These are phyloP conservation scores for Monascus ruber DNA, from an alignment of 2,329 filamentous ascomycete species.

Conservation along the genomic window DNA sequence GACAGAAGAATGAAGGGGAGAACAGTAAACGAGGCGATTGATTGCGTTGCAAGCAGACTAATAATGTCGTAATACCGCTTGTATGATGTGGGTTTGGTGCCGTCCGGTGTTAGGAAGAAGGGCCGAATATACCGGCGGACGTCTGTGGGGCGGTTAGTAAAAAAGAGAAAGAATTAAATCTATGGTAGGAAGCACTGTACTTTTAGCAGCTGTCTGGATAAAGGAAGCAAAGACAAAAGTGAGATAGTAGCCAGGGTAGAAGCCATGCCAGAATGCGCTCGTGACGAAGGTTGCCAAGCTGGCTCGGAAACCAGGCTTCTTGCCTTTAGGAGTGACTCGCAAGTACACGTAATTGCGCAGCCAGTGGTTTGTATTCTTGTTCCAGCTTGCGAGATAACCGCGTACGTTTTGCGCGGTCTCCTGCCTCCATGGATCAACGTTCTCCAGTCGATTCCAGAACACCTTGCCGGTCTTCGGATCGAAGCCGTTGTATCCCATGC, in stretches of 20 bases:
- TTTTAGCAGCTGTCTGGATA: conserved; percentile 86
- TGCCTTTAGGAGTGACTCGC: conserved; percentile 84
- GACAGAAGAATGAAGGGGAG: conserved; percentile 76
- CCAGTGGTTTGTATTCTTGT: conserved; percentile 98
- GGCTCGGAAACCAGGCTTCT: conserved; percentile 91
- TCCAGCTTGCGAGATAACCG: conserved; percentile 85
- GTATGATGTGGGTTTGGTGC: conserved; percentile 52
- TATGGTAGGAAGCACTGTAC: conserved; percentile 42
- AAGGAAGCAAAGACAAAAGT: conserved; percentile 82
- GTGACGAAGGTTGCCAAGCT: conserved; percentile 90
- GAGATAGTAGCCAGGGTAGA: conserved; percentile 93
- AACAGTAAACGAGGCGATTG: conserved; percentile 71
- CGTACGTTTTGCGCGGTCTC: conserved; percentile 91
- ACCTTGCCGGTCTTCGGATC: conserved; percentile 75
- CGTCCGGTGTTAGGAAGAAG: conserved; percentile 77
- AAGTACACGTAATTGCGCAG: conserved; percentile 91
- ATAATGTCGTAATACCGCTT: conserved; percentile 82
- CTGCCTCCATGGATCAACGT: conserved; percentile 75
- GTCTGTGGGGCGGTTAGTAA: conserved; percentile 42
- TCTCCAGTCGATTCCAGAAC: conserved; percentile 80
- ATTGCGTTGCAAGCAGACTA: conserved; percentile 64
- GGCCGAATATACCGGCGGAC: conserved; percentile 81
- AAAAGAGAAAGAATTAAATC: not conserved
- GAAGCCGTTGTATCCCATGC: conserved; percentile 87
- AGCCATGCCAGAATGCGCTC: conserved; percentile 95